A percentile compares a stretch with the other conserved stretches of the same genome.
Evolutionary conservation across 1,284 basidiomycete species (phyloP).

Genomic region (Apiotrichum sp.): DNA sequence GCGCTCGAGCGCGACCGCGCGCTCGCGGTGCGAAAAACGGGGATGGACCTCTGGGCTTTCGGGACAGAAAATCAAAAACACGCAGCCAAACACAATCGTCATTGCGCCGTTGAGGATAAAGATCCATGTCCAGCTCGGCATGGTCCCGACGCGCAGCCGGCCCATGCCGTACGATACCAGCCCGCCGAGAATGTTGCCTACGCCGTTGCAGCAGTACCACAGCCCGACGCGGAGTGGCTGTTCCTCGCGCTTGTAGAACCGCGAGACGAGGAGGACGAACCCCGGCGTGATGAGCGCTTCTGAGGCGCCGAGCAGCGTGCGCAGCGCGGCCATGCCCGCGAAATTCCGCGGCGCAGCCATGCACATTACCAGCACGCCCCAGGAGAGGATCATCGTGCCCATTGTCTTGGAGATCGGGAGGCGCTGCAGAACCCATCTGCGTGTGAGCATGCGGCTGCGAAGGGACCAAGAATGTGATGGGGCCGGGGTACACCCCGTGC

Average conservation of each 20-base stretch:
- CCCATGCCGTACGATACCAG: constrained; percentile 37
- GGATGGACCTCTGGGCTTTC: constrained; percentile 27
- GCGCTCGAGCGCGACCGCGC: constrained; percentile 30
- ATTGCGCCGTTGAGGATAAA: constrained; percentile 34
- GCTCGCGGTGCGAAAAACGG: constrained; percentile 26
- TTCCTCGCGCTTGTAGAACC: constrained; percentile 41
- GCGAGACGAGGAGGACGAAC: constrained; percentile 38
- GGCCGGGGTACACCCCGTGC: no score
- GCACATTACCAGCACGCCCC: constrained; percentile 39
- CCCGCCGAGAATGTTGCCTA: constrained; percentile 29
- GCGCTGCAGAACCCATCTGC: constrained; percentile 23
- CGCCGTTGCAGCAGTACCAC: constrained; percentile 38
- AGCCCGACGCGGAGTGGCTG: constrained; percentile 37
- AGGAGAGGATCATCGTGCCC: constrained; percentile 28
- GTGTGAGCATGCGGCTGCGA: not conserved
- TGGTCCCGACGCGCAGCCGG: constrained; percentile 20
- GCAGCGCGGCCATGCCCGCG: constrained; percentile 31
- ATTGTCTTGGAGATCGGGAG: constrained; percentile 29
- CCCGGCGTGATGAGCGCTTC: constrained; percentile 44
- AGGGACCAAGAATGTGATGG: no score
- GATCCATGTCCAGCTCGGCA: constrained; percentile 35
- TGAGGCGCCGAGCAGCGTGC: constrained; percentile 36
- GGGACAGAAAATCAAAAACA: constrained; percentile 32
- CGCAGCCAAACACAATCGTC: constrained; percentile 28
- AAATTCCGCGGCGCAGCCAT: constrained; percentile 39